Evolutionary conservation across 495 filamentous ascomycete genomes (phyloP).

Genomic region (Daldinia decipiens): DNA sequence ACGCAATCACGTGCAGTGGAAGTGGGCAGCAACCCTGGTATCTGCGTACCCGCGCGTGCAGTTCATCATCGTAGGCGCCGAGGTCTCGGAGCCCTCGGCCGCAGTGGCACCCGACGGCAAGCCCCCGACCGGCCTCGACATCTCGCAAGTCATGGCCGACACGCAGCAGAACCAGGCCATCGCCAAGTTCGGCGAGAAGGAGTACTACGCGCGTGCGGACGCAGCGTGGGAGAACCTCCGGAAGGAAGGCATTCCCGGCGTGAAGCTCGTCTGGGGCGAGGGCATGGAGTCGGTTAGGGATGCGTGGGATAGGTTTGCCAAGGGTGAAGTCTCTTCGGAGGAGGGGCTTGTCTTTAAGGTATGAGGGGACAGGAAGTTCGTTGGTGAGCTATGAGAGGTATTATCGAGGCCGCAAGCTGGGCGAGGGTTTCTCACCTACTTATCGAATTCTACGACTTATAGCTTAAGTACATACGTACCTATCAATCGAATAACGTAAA

Average conservation of each 20-base stretch:
- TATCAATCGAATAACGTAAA: neutral
- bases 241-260: slow-evolving; percentile 45
- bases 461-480: neutral
- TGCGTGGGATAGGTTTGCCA: slow-evolving; percentile 58
- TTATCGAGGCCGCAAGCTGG: neutral
- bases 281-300: slow-evolving; percentile 55
- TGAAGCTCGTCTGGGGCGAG: slow-evolving; percentile 56
- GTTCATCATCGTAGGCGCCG: slow-evolving; percentile 54
- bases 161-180: slow-evolving; percentile 53
- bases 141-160: slow-evolving; percentile 58
- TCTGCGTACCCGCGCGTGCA: slow-evolving; percentile 45
- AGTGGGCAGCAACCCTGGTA: slow-evolving; percentile 51
- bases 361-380: neutral
- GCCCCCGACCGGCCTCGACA: slow-evolving; percentile 28
- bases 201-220: slow-evolving; percentile 46
- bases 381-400: neutral
- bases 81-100: slow-evolving; percentile 47
- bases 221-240: slow-evolving; percentile 52
- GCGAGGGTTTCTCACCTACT: neutral
- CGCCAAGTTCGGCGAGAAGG: slow-evolving; percentile 41
- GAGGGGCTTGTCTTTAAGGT: slow-evolving; percentile 58
- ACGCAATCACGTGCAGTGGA: slow-evolving; percentile 50
- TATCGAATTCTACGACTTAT: neutral
- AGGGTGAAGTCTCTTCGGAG: slow-evolving; percentile 53
- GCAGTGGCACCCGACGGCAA: slow-evolving; percentile 11